Evolutionary conservation across 805 yeast species (phyloP).

Genomic region (Ogataea paraovalis): DNA sequence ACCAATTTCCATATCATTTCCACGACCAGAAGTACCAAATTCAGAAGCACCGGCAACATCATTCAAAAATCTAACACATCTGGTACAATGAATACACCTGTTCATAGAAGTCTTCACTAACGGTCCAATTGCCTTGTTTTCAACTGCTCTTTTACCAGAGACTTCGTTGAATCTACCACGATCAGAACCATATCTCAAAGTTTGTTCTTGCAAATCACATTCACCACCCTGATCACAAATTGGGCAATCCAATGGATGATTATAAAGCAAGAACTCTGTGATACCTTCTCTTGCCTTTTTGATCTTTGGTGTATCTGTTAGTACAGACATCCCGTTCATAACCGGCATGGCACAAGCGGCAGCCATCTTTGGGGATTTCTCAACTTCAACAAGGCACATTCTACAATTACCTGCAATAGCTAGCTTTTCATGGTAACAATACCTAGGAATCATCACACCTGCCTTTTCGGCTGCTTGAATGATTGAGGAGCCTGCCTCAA

Average conservation of each 20-base stretch:
- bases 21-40: constrained; percentile 85
- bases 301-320: constrained; percentile 73
- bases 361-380: constrained; percentile 82
- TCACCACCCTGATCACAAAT: constrained; percentile 95
- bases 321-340: constrained; percentile 83
- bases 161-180: constrained; percentile 82
- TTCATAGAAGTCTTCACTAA: constrained; percentile 87
- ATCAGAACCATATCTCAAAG: constrained; percentile 77
- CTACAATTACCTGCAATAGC: constrained; percentile 92
- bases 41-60: constrained; percentile 93
- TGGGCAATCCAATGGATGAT: constrained; percentile 91
- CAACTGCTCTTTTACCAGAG: constrained; percentile 83
- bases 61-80: constrained; percentile 86
- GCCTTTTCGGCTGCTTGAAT: constrained; percentile 92
- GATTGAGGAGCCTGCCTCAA: constrained; percentile 83
- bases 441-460: constrained; percentile 82
- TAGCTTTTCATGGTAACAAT: constrained; percentile 87
- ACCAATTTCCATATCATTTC: constrained; percentile 89
- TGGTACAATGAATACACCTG: constrained; percentile 88
- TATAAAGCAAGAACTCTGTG: constrained; percentile 81
- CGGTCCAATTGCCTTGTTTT: constrained; percentile 88
- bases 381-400: constrained; percentile 89
- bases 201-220: constrained; percentile 88
- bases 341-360: constrained; percentile 93
- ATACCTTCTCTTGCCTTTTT: constrained; percentile 85